Conservation (phyloP, 805 yeast species). For the Tetrapisispora nanseiensis region DNA sequence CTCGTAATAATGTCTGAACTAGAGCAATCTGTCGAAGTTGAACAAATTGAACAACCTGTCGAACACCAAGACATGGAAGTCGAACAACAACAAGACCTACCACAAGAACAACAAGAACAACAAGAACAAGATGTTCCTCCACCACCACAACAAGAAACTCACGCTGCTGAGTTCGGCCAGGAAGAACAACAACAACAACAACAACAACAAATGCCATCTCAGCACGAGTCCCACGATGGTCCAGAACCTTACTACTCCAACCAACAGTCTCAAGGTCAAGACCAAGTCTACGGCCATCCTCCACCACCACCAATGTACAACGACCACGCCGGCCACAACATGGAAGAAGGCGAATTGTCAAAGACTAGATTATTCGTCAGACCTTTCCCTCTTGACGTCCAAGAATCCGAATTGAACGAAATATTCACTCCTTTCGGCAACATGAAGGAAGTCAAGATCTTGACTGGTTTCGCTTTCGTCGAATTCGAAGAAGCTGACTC, state of each 20-base stretch:
- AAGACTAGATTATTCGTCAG: slow-evolving; percentile 46
- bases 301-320: slow-evolving; percentile 13
- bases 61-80: slow-evolving; percentile 1
- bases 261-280: slow-evolving; percentile 6
- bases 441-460: slow-evolving; percentile 54
- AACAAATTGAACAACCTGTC: not conserved
- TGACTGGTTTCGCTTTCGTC: slow-evolving; percentile 83
- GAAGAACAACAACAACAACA: slow-evolving; percentile 1
- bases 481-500: slow-evolving; percentile 68
- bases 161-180: not conserved
- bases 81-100: slow-evolving; percentile 3
- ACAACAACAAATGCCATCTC: not conserved
- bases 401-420: slow-evolving; percentile 54
- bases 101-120: slow-evolving; percentile 1
- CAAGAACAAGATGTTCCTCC: slow-evolving; percentile 1
- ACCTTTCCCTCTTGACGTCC: slow-evolving; percentile 49
- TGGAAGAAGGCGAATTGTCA: slow-evolving; percentile 31
- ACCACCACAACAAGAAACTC: slow-evolving; percentile 8
- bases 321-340: slow-evolving; percentile 7
- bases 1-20: slow-evolving; percentile 1
- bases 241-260: slow-evolving; percentile 1
- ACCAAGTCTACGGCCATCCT: slow-evolving; percentile 11
- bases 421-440: slow-evolving; percentile 60
- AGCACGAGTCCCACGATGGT: not conserved
- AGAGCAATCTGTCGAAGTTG: not conserved